Evolutionary conservation across 768 basidiomycete genomes (phyloP).

Genomic region (Daedaleopsis sinensis): DNA sequence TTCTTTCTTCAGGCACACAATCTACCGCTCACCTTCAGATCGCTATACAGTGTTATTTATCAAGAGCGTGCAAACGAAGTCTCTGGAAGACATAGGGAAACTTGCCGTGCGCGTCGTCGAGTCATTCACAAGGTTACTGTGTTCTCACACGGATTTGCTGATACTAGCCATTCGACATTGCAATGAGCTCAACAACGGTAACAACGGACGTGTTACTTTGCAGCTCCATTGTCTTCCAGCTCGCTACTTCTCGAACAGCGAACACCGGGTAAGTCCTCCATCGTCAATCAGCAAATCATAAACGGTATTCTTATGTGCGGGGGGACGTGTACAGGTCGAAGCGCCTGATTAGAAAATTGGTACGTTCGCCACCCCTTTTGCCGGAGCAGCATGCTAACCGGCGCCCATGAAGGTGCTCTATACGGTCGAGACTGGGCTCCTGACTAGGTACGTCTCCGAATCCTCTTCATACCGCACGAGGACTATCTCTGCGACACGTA

Average conservation of each 20-base stretch:
- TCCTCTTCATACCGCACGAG: not conserved
- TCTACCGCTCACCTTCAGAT: not conserved
- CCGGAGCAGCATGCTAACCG: not conserved
- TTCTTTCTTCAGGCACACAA: not conserved
- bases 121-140: not conserved
- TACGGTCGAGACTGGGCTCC: slow-evolving; percentile 13
- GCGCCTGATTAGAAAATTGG: slow-evolving; percentile 17
- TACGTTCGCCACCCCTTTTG: not conserved
- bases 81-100: not conserved
- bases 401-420: slow-evolving; percentile 5
- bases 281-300: not conserved
- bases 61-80: slow-evolving; percentile 7
- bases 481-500: not conserved
- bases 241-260: slow-evolving; percentile 11
- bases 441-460: slow-evolving; percentile 3
- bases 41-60: slow-evolving; percentile 5
- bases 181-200: slow-evolving; percentile 9
- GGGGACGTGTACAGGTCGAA: slow-evolving; percentile 1
- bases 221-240: slow-evolving; percentile 7
- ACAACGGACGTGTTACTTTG: slow-evolving; percentile 11
- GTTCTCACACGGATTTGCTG: too few relatives aligned
- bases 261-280: not conserved
- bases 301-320: not conserved
- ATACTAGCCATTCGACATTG: slow-evolving; percentile 9
- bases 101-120: slow-evolving; percentile 2